A percentile compares a stretch with the other conserved stretches of the same genome.
Evolutionary conservation across 2,329 filamentous ascomycete genomes (phyloP).

Genomic region (Aspergillus ochraceus): DNA sequence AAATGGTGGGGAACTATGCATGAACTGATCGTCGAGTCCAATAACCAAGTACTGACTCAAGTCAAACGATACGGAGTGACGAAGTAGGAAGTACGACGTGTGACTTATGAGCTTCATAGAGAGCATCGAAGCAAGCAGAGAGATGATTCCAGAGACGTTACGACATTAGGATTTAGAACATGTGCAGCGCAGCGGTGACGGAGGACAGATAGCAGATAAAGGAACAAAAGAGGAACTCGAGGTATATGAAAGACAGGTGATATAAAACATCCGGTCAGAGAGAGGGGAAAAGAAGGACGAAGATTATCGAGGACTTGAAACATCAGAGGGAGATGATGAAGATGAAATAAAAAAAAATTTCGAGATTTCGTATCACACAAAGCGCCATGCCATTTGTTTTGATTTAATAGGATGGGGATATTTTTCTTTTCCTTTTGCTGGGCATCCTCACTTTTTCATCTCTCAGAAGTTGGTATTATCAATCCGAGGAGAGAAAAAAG

Average conservation of each 20-base stretch:
- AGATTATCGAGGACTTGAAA: neutral
- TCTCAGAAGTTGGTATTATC: conserved; percentile 10
- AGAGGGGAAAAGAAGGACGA: neutral
- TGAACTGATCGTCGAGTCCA: too few relatives aligned
- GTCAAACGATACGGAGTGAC: too few relatives aligned
- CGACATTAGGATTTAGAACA: conserved; percentile 12
- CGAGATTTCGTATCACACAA: conserved; percentile 26
- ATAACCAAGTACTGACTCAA: too few relatives aligned
- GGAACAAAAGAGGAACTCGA: neutral
- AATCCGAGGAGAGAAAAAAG: conserved; percentile 15
- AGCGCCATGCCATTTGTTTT: conserved; percentile 30
- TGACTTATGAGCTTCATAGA: neutral
- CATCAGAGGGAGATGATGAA: conserved; percentile 4
- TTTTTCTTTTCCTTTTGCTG: conserved; percentile 21
- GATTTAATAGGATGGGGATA: conserved; percentile 21
- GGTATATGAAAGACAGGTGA: neutral
- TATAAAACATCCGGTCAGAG: neutral
- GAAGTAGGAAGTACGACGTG: too few relatives aligned
- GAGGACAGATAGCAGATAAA: neutral
- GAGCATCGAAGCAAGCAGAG: neutral
- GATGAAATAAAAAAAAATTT: conserved; percentile 15
- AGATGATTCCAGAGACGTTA: conserved; percentile 8
- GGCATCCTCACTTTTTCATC: conserved; percentile 10
- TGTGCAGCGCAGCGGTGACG: neutral
- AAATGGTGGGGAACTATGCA: too few relatives aligned